Evolutionary conservation across 139 green algal species (phyloP).

Genomic region (Astrephomene gubernaculifera): DNA sequence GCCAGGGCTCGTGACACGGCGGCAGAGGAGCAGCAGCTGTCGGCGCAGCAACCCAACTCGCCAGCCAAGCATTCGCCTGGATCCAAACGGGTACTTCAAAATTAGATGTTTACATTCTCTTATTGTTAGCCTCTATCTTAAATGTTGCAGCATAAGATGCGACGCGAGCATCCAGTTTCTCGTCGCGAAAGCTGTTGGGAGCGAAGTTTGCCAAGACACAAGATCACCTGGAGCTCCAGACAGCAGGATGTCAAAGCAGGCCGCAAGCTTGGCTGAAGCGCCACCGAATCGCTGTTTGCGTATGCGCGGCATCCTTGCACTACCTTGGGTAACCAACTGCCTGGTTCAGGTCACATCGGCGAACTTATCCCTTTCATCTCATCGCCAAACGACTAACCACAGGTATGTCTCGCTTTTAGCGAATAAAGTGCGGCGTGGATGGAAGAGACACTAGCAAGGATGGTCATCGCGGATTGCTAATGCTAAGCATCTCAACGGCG

Average conservation of each 20-base stretch:
- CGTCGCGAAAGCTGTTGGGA: not conserved
- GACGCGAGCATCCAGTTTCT: not conserved
- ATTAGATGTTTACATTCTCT: not conserved
- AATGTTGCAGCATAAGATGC: not conserved
- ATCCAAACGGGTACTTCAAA: not conserved
- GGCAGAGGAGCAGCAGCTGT: slow-evolving; percentile 28
- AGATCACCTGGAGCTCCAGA: slow-evolving; percentile 5
- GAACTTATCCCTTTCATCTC: no score
- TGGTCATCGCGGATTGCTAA: no score
- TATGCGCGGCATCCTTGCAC: slow-evolving; percentile 32
- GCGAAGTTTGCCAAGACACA: no score
- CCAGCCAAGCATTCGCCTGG: slow-evolving; percentile 25
- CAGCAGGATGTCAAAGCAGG: slow-evolving; percentile 1
- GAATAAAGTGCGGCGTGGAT: no score
- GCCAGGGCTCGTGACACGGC: not conserved
- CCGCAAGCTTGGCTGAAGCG: not conserved
- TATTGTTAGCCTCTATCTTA: not conserved
- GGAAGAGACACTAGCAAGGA: no score
- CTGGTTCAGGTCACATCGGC: no score
- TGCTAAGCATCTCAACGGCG: no score
- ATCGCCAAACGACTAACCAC: no score
- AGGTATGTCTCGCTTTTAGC: no score
- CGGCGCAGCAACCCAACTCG: slow-evolving; percentile 37
- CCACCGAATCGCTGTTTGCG: not conserved
- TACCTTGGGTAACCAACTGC: no score